Evolutionary conservation across 225 moss, liverwort and hornwort genomes (phyloP).

Genomic region (Neckera pumila): DNA sequence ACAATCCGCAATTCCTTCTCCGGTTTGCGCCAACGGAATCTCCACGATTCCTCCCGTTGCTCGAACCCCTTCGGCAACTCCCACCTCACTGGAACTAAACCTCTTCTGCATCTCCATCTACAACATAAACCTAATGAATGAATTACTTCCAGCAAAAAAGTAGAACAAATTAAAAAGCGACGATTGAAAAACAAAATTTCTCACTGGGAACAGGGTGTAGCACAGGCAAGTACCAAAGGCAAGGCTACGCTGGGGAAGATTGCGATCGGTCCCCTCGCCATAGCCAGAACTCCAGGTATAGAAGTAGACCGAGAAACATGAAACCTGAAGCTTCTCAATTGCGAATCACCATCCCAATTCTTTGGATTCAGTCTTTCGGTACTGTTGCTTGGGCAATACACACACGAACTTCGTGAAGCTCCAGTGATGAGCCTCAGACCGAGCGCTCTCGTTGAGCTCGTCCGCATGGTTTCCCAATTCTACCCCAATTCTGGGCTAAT

Average conservation of each 20-base stretch:
- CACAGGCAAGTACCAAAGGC: conserved; percentile 11
- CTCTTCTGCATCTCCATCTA: conserved; percentile 10
- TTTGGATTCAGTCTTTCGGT: background rate
- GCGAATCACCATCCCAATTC: background rate
- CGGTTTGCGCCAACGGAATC: conserved; percentile 83
- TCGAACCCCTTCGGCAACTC: conserved; percentile 22
- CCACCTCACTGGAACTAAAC: conserved; percentile 36
- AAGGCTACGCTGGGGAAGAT: conserved; percentile 12
- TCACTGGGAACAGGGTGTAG: background rate
- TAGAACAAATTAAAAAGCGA: background rate
- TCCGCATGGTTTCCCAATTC: background rate
- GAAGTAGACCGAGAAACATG: background rate
- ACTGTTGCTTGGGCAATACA: background rate
- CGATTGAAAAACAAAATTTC: background rate
- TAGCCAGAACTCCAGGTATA: background rate
- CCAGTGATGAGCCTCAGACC: background rate
- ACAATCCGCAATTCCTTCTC: conserved; percentile 99
- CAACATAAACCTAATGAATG: background rate
- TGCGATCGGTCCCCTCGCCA: conserved; percentile 7
- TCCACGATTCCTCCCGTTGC: conserved; percentile 65
- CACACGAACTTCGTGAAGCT: background rate
- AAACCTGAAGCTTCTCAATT: background rate
- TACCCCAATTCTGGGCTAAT: background rate
- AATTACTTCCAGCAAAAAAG: background rate
- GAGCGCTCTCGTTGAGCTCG: background rate